Base-by-base conservation (phyloP, 495 filamentous ascomycete genomes). In the Lasiosphaeria ovina region DNA sequence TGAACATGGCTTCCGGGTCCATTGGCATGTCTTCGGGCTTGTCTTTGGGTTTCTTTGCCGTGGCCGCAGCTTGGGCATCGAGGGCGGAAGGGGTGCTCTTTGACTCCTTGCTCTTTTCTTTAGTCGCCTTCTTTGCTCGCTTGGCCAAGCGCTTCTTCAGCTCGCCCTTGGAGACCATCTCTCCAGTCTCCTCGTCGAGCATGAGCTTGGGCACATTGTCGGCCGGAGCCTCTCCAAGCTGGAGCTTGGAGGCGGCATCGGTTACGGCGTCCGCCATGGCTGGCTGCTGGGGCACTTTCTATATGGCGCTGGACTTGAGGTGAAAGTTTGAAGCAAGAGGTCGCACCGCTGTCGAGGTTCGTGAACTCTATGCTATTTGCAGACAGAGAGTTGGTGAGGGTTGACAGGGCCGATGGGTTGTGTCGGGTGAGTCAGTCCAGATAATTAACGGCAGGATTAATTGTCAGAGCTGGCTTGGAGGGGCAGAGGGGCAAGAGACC, bases 1-100 rank as follows among this genome's bases (percentile, higher is more conserved):
- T 88, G 83, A 97, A 96, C 80, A 94, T 89, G 59, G 83, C 76
- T 59, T 90, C 80, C 0, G 86, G 83, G 62, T 92, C 89, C 53
- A 80, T 71, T 6, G 78, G 65, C 35, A 80, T 69, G 53, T 83
- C 79, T 16, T 79, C 72, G 17, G 72, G 50, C 55, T 77, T 78
- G 50, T 74, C 65, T 54, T 75, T 76, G 51, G 74, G 70, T 64
- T 76, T 77, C 65, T 79, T 79, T 12, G 72, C 48, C 34, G 78
- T 66, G 11, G 72, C 73, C 9, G 71, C 70, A 5, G 44, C 69
- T 55, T 72, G 59, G 36, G 64, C 56, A 47, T 58, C 47, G 35
- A 38, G 53, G 6, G 56, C 58, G 5, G 56, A 38, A 9, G 58
- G 16, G 1, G 59, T 48, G 51, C 54, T 56, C 35, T 57, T 68